Evolutionary conservation across 1,284 basidiomycete species (phyloP), one percentile per base, ranked within the genome.

Genomic region (Ustilago crameri): DNA sequence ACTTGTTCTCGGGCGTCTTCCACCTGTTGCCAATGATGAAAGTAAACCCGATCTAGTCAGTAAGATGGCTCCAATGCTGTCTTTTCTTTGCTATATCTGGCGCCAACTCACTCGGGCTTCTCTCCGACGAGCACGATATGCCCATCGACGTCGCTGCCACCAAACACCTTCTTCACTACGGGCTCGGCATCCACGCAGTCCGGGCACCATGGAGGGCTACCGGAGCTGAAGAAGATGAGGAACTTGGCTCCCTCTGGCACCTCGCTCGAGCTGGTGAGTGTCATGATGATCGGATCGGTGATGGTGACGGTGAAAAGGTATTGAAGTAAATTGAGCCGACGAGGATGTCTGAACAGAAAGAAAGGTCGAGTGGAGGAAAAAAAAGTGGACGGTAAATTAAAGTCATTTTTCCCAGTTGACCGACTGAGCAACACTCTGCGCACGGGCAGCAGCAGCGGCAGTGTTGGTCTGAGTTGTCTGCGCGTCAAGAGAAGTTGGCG

Each of bases 181-280:
- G 72, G 68, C 26, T 65, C 55, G 0, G 72, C 73, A 41, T 72
- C 65, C 43, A 71, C 69, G 43, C 75, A 77, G 56, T 77, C 75
- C 7, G 75, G 69, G 46, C 75, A 77, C 75, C 75, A 77, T 14
- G 75, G 64, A 1, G 75, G 75, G 8, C 40, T 27, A 17, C 75
- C 73, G 8, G 69, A 70, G 48, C 68, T 71, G 62, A 75, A 77
- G 48, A 69, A 77, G 61, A 77, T 58, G 53, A 77, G 55, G 32
- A 42, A 75, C 9, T 63, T 64, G 2, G 55, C 42, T 14, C 56
- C 3, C 3, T 55, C 37, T 30, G 59, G 57, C 3, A 54, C 43
- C 23, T 53, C 32, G 50, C 26, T 61, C 5, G 58, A 61, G 15
- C 45, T 51, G 37, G 62, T 57, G 10, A 71, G 20, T 23, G 68